Conservation (phyloP, 768 basidiomycete species). For the Suillus luteus region DNA sequence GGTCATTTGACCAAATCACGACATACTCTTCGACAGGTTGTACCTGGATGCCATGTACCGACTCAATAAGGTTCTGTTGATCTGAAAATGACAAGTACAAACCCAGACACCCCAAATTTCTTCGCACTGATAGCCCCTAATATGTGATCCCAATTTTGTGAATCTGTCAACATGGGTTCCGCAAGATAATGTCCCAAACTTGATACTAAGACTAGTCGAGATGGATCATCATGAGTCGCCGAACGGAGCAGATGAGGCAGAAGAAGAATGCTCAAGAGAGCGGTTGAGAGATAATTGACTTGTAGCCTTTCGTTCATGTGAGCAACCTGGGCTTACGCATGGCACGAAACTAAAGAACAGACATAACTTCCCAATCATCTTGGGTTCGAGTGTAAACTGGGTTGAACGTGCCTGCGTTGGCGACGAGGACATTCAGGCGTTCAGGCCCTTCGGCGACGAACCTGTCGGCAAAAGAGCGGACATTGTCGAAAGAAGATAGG, state of each 20-base stretch:
- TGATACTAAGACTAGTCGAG: background rate
- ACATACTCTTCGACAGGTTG: background rate
- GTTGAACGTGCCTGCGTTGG: slow-evolving; percentile 31
- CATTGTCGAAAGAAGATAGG: slow-evolving; percentile 33
- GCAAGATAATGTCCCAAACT: slow-evolving; percentile 3
- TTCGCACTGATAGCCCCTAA: slow-evolving; percentile 27
- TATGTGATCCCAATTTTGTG: slow-evolving; percentile 19
- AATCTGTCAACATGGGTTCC: background rate
- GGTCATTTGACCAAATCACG: background rate
- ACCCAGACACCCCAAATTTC: slow-evolving; percentile 20
- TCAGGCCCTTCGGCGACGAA: slow-evolving; percentile 27
- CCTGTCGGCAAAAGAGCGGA: slow-evolving; percentile 34
- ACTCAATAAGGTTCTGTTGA: slow-evolving; percentile 2
- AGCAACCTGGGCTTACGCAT: background rate
- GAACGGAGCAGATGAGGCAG: background rate
- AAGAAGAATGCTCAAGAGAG: slow-evolving; percentile 2
- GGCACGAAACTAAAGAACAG: slow-evolving; percentile 8
- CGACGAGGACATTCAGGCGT: slow-evolving; percentile 32
- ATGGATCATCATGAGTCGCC: background rate
- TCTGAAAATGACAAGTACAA: slow-evolving; percentile 17
- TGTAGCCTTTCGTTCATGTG: slow-evolving; percentile 30
- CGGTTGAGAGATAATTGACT: slow-evolving; percentile 34
- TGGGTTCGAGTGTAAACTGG: slow-evolving; percentile 29
- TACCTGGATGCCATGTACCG: background rate
- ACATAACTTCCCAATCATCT: slow-evolving; percentile 54